phyloP scores from a whole-genome alignment of 768 basidiomycete genomes.

The Kwoniella dendrophila region DNA sequence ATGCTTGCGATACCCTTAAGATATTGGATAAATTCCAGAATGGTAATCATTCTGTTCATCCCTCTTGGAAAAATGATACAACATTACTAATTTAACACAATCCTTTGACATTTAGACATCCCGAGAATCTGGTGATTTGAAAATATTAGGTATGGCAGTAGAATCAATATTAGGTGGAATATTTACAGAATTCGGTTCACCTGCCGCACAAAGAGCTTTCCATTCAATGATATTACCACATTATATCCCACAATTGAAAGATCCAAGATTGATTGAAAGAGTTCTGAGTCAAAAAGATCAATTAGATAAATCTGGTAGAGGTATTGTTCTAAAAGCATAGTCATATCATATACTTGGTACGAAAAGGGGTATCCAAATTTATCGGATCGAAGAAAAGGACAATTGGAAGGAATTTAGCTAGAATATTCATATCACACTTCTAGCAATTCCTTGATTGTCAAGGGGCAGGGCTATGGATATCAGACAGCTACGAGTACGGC shows the following conservation, averaged over 20 bases:
- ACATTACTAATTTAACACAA: not conserved
- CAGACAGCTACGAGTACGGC: too few relatives aligned
- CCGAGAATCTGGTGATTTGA: slow-evolving; percentile 21
- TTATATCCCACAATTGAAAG: slow-evolving; percentile 41
- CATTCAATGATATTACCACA: slow-evolving; percentile 48
- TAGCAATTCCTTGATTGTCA: too few relatives aligned
- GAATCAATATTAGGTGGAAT: slow-evolving; percentile 48
- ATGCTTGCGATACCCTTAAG: not conserved
- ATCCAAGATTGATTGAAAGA: slow-evolving; percentile 38
- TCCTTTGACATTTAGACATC: slow-evolving; percentile 23
- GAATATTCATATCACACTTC: too few relatives aligned
- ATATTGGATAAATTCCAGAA: not conserved
- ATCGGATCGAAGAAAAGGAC: not conserved
- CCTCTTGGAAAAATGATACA: not conserved
- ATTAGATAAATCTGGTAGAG: slow-evolving; percentile 24
- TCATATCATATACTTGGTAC: not conserved
- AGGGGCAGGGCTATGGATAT: too few relatives aligned
- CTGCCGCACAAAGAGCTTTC: slow-evolving; percentile 54
- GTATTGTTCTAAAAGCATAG: slow-evolving; percentile 9
- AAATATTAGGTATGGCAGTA: slow-evolving; percentile 39
- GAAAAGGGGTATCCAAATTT: not conserved
- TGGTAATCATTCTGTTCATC: not conserved
- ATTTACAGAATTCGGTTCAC: slow-evolving; percentile 44
- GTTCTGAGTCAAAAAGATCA: slow-evolving; percentile 22
- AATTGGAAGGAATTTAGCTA: too few relatives aligned